Conservation (phyloP, 2,329 filamentous ascomycete genomes). For the Eurotiales sp. region DNA sequence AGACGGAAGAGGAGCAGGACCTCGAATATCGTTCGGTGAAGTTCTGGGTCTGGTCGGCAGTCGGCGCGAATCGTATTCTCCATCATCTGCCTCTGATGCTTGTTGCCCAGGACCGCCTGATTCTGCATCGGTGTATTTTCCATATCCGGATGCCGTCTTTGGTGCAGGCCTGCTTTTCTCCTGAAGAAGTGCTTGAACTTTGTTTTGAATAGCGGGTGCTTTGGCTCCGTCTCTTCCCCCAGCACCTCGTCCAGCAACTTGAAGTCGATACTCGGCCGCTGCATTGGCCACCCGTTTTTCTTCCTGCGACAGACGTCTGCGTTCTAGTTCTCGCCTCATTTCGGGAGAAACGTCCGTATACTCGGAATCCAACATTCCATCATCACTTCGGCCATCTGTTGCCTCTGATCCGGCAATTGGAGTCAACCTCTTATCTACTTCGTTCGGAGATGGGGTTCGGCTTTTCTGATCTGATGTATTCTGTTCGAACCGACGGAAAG, state of each 20-base stretch:
- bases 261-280: constrained; percentile 79
- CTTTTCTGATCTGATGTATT: constrained; percentile 37
- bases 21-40: constrained; percentile 19
- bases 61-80: constrained; percentile 13
- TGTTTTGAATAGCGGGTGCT: constrained; percentile 85
- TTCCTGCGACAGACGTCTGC: constrained; percentile 75
- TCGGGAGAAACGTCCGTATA: constrained; percentile 76
- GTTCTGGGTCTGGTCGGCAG: constrained; percentile 21
- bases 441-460: constrained; percentile 40
- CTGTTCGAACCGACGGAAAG: constrained; percentile 85
- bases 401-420: constrained; percentile 75
- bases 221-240: constrained; percentile 51
- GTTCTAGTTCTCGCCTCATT: constrained; percentile 84
- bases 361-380: constrained; percentile 63
- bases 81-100: constrained; percentile 24
- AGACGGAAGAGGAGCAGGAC: constrained; percentile 17
- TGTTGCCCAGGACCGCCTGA: constrained; percentile 40
- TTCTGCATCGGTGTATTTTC: constrained; percentile 67
- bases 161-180: constrained; percentile 65
- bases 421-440: constrained; percentile 50
- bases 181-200: constrained; percentile 76
- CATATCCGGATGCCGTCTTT: constrained; percentile 84
- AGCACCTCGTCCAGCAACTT: constrained; percentile 60
- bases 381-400: constrained; percentile 65
- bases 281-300: constrained; percentile 86